Evolutionary conservation across 106 monocot genomes (phyloP), one percentile per base, ranked within the genome.

Genomic region (Allium fistulosum): DNA sequence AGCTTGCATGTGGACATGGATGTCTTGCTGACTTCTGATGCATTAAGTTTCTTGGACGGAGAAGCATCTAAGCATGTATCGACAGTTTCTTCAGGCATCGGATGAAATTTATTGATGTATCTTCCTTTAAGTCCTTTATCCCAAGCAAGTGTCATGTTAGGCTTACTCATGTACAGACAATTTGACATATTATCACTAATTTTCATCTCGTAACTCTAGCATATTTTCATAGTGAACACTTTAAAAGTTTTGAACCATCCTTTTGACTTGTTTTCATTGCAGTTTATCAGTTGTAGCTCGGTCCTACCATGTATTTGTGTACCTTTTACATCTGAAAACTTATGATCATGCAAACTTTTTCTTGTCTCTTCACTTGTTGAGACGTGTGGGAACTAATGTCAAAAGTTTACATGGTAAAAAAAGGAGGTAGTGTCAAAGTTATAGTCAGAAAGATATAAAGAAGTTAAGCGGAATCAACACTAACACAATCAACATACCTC

Each of bases 401-500:
- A 16, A 59, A 18, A 59, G 22, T 17, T 59, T 15, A 13, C 15
- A 59, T 3, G 9, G 16, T 59, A 59, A 59, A 59, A 17, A 15
- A 53, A 53, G 5, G 64, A 49, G 63, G 9, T 46, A 47, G 46
- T 4, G n/a, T 47, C 28, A 28, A 8, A 26, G 11, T 26, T 9
- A 61, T 28, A 27, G 17, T 10, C 26, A 26, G 4, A 60, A 9
- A 26, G 59, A 60, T 26, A 16, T 8, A 60, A 60, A 27, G 4
- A 6, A 12, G 7, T 12, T 45, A 46, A 62, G 62, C 37, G n/a
- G 37, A 46, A 16, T n/a, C n/a, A n/a, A n/a, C n/a, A n/a, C n/a
- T n/a, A n/a, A n/a, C n/a, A n/a, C n/a, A n/a, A n/a, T 28, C 28
- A 28, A 28, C 28, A 12, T 72, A 96, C 95, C 91, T 91, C 91